Evolutionary conservation across 1,284 basidiomycete species (phyloP).

Genomic region (Flammula alnicola): DNA sequence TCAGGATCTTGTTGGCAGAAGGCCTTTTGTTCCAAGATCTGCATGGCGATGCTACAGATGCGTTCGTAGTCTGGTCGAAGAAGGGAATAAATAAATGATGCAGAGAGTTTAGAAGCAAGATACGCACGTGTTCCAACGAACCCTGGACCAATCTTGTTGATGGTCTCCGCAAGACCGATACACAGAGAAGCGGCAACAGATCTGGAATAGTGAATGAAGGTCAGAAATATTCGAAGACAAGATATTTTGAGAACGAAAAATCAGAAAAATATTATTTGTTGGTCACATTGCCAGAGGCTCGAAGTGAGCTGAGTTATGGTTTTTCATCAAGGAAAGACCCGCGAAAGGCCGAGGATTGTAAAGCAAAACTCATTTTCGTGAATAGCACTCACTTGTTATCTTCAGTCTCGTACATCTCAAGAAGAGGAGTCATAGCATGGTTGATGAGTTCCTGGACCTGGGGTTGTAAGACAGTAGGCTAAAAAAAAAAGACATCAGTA

Average conservation of each 20-base stretch:
- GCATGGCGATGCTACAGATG: slow-evolving; percentile 79
- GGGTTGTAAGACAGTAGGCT: slow-evolving; percentile 65
- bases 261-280: too few species aligned
- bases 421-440: slow-evolving; percentile 75
- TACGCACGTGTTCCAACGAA: slow-evolving; percentile 80
- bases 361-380: too few species aligned
- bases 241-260: too few species aligned
- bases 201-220: slow-evolving; percentile 58
- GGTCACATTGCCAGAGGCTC: too few species aligned
- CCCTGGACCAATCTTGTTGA: slow-evolving; percentile 89
- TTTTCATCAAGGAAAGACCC: too few species aligned
- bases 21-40: slow-evolving; percentile 91
- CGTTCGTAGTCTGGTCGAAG: slow-evolving; percentile 69
- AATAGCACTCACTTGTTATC: slow-evolving; percentile 98
- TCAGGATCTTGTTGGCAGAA: slow-evolving; percentile 97
- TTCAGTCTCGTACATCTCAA: slow-evolving; percentile 93
- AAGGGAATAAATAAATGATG: not conserved
- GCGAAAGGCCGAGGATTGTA: too few species aligned
- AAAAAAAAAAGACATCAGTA: slow-evolving; percentile 15
- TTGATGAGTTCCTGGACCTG: slow-evolving; percentile 86
- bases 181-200: slow-evolving; percentile 88
- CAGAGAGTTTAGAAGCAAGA: slow-evolving; percentile 32
- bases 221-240: too few species aligned
- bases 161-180: slow-evolving; percentile 86
- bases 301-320: too few species aligned